Percentiles rank a stretch among this genome's conserved stretches.
These are phyloP conservation scores for Penicillium cinerascens DNA, from an alignment of 495 filamentous ascomycete species.

Conservation along the genomic window DNA sequence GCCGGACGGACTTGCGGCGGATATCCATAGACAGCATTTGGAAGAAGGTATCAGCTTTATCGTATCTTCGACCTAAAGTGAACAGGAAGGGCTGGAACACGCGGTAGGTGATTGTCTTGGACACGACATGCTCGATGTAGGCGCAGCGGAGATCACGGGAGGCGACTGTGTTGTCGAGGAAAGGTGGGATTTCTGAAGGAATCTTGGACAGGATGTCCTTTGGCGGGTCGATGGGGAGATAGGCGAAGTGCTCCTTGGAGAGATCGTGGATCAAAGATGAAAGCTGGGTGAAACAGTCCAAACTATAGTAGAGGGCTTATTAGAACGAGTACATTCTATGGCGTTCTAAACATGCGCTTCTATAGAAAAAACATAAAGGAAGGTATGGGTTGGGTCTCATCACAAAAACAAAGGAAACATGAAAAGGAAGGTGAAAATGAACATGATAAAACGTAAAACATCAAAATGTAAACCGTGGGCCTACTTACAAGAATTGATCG, in stretches of 20 bases:
- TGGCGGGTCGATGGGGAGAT: constrained; percentile 55
- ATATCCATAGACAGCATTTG: constrained; percentile 60
- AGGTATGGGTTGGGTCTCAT: constrained; percentile 15
- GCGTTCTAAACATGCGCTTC: constrained; percentile 31
- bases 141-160: constrained; percentile 56
- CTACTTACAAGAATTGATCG: constrained; percentile 62
- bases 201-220: constrained; percentile 50
- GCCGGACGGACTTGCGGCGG: constrained; percentile 56
- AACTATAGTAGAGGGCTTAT: constrained; percentile 45
- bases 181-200: constrained; percentile 54
- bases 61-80: constrained; percentile 57
- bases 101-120: constrained; percentile 56
- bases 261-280: constrained; percentile 56
- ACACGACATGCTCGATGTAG: constrained; percentile 58
- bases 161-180: constrained; percentile 49
- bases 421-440: constrained; percentile 14
- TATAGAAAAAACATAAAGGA: constrained; percentile 12
- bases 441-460: constrained; percentile 17
- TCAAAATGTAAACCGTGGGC: constrained; percentile 16
- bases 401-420: constrained; percentile 16
- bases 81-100: constrained; percentile 66
- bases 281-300: constrained; percentile 57
- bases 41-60: constrained; percentile 61
- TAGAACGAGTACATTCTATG: constrained; percentile 43
- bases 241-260: constrained; percentile 54